Evolutionary conservation across 2,329 filamentous ascomycete species (phyloP), one percentile per base, ranked within the genome.

Genomic region (Fusarium pseudoanthophilum): DNA sequence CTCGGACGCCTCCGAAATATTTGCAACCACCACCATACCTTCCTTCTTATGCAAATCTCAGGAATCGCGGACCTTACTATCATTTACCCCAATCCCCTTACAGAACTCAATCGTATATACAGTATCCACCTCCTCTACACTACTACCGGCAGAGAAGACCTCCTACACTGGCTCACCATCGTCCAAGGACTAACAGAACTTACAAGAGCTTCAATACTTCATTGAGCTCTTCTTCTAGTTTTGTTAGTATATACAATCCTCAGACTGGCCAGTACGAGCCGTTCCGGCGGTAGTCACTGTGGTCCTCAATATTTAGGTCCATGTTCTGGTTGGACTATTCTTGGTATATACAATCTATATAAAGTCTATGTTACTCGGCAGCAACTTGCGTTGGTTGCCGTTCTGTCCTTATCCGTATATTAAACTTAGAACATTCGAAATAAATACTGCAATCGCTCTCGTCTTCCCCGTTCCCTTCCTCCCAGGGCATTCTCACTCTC

Each of bases 131-230:
- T 1, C 43, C 67, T 0, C 14, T 70, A 20, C 52, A 70, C 13
- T 69, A 65, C 2, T 66, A 69, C 8, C 67, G 70, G 32, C 67
- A 70, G 16, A 39, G 66, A 20, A 65, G 66, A 13, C 66, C 59
- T 11, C 42, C 34, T 30, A 45, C 66, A 8, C 26, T 65, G 1
- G 42, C 37, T 5, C 52, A 69, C 4, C 36, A 69, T 20, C 67
- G 60, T 5, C 67, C 67, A 16, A n/a, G 66, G 13, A 69, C 67
- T 10, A 65, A 60, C 5, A 70, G 66, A 9, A 69, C 67, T 2
- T 65, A 60, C 13, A 69, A 65, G 21, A 69, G 59, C 18, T 70
- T 70, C 16, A 48, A 69, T 24, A 32, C 60, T 10, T 69, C 65
- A 7, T 15, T 49, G n/a, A 70, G 66, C 32, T 70, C 67, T 0